Percentiles rank a stretch among this genome's conserved stretches.
Conservation (phyloP, 2,329 filamentous ascomycete genomes). For the Achaetomium macrosporum region DNA sequence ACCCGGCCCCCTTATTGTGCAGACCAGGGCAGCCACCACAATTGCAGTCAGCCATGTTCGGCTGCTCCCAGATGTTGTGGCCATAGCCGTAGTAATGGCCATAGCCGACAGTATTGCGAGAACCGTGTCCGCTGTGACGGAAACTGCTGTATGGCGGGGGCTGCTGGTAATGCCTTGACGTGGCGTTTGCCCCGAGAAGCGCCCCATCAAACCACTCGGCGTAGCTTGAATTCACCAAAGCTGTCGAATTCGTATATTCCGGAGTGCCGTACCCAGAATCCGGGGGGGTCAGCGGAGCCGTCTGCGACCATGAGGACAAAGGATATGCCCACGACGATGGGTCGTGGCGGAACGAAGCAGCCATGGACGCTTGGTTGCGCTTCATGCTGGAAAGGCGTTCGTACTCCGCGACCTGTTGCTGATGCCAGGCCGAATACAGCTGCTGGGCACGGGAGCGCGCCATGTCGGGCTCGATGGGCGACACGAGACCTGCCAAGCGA, state of each 20-base stretch:
- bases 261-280: slow-evolving; percentile 58
- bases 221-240: slow-evolving; percentile 49
- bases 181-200: slow-evolving; percentile 28
- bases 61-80: slow-evolving; percentile 46
- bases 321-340: slow-evolving; percentile 39
- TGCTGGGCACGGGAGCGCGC: slow-evolving; percentile 31
- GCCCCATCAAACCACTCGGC: slow-evolving; percentile 51
- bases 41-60: slow-evolving; percentile 42
- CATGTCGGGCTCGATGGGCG: slow-evolving; percentile 42
- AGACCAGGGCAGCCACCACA: slow-evolving; percentile 42
- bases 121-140: slow-evolving; percentile 35
- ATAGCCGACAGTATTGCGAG: slow-evolving; percentile 38
- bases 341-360: slow-evolving; percentile 40
- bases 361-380: slow-evolving; percentile 28
- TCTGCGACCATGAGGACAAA: slow-evolving; percentile 22
- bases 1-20: slow-evolving; percentile 40
- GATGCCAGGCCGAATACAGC: slow-evolving; percentile 42
- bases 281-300: slow-evolving; percentile 48
- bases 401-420: slow-evolving; percentile 51
- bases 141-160: slow-evolving; percentile 32
- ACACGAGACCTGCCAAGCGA: slow-evolving; percentile 43
- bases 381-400: slow-evolving; percentile 41
- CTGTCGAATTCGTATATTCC: slow-evolving; percentile 51
- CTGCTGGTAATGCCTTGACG: slow-evolving; percentile 39
- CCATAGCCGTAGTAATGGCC: slow-evolving; percentile 41